Base-by-base conservation (phyloP, 352 stramenopile genomes). In the Pythium brassicae region DNA sequence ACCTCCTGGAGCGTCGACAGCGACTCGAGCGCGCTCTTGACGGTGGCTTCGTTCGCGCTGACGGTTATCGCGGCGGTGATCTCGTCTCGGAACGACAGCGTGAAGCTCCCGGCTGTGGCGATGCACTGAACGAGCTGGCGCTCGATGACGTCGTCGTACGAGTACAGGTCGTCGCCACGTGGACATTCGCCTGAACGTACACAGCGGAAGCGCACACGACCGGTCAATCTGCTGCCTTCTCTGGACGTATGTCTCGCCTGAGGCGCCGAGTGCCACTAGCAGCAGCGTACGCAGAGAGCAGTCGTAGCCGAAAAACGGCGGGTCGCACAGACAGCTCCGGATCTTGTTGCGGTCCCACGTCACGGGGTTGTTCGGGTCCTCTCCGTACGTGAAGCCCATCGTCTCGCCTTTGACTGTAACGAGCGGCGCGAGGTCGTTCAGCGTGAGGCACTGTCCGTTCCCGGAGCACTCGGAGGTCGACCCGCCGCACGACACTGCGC, bases 261-360 rank as follows among this genome's bases (percentile, higher is more conserved):
- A 8, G 19, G 17, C 7, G 8, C 14, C 12, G 4, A 44, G 4
- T 10, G 29, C 2, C 39, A 45, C 14, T 2, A 1, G 1, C 3
- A 12, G 20, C 15, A 25, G 53, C 66, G 54, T 75, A 86, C 76
- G 68, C 37, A 76, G 53, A 1, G 79, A 90, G 57, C 83, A 92
- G 52, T 92, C 83, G 51, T 80, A 89, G 55, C 83, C 79, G 19
- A 83, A 76, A 53, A 71, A 86, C 6, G 55, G 53, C 22, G 50
- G 49, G 29, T 92, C 83, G 27, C 83, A 92, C 23, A 88, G 48
- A 26, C 83, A 92, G 15, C 65, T 77, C 40, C 78, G 83, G 54
- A 90, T 82, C 46, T 81, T 86, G 40, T 58, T 57, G 45, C 67
- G 76, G n/a, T 90, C 83, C 83, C 83, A 92, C 5, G 81, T 91